Percentiles rank a stretch among this genome's conserved stretches.
Evolutionary conservation across 192 early-diverging fungal species (phyloP).

Genomic region (Fimicolochytrium jonesii): DNA sequence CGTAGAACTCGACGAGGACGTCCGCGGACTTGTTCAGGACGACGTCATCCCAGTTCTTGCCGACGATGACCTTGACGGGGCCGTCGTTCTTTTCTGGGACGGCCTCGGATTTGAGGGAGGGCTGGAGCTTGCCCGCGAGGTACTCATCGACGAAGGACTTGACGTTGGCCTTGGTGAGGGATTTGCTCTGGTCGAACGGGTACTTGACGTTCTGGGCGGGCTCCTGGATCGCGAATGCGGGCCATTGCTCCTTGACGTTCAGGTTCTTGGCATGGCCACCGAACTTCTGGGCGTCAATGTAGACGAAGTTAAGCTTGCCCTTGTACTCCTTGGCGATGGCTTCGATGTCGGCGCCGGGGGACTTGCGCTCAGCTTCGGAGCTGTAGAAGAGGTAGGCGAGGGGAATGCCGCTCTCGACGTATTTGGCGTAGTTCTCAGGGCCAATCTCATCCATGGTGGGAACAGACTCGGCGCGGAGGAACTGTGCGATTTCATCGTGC

Average conservation of each 20-base stretch:
- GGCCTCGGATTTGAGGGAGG: conserved; percentile 76
- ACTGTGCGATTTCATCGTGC: conserved; percentile 54
- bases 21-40: conserved; percentile 83
- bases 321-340: conserved; percentile 76
- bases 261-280: conserved; percentile 82
- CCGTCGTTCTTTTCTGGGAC: conserved; percentile 82
- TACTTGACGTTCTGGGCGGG: conserved; percentile 72
- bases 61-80: conserved; percentile 88
- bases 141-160: conserved; percentile 61
- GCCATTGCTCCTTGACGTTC: conserved; percentile 87
- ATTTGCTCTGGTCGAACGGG: conserved; percentile 73
- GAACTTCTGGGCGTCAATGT: conserved; percentile 84
- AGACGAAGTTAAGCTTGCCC: conserved; percentile 88
- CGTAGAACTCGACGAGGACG: conserved; percentile 92
- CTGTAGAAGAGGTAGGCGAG: conserved; percentile 85
- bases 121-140: conserved; percentile 62
- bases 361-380: conserved; percentile 54
- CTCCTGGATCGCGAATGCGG: conserved; percentile 87
- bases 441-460: conserved; percentile 88
- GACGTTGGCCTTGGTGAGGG: conserved; percentile 55
- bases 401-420: conserved; percentile 84
- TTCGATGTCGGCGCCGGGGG: conserved; percentile 58
- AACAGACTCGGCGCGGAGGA: conserved; percentile 76
- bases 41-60: conserved; percentile 73
- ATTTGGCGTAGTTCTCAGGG: conserved; percentile 81